phyloP scores from a whole-genome alignment of 164 flowering plant species.

The Sedum album region DNA sequence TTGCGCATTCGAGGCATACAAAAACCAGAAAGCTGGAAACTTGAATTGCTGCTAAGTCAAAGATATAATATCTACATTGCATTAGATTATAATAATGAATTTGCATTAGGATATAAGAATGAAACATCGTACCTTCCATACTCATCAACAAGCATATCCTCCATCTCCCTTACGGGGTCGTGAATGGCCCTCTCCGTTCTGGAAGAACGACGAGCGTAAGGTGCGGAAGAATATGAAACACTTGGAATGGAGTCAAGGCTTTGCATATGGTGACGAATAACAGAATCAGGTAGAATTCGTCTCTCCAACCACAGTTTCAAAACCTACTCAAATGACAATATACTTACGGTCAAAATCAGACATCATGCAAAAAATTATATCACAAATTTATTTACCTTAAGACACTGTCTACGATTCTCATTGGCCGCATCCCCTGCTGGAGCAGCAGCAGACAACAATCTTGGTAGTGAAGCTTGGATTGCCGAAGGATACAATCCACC shows the following conservation, averaged over 20 bases:
- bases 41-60: conserved; percentile 60
- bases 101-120: not conserved
- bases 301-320: conserved; percentile 88
- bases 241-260: conserved; percentile 48
- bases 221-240: conserved; percentile 37
- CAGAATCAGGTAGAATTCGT: conserved; percentile 67
- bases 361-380: conserved; percentile 7
- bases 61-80: not conserved
- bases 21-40: conserved; percentile 83
- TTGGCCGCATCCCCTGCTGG: conserved; percentile 70
- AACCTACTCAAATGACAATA: conserved; percentile 41
- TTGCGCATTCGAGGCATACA: conserved; percentile 74
- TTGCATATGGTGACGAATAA: conserved; percentile 64
- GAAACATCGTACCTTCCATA: conserved; percentile 68
- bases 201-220: conserved; percentile 46
- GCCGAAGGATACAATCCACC: conserved; percentile 66
- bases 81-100: not conserved
- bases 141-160: conserved; percentile 94
- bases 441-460: conserved; percentile 82
- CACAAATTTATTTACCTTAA: conserved; percentile 45
- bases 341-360: not conserved
- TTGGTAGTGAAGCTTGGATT: conserved; percentile 63
- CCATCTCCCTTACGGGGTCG: conserved; percentile 93
- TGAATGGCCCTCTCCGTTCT: conserved; percentile 84
- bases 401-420: conserved; percentile 90